Evolutionary conservation across 371 early-diverging fungal species (phyloP), one percentile per base, ranked within the genome.

Genomic region (Mortierella sp.): DNA sequence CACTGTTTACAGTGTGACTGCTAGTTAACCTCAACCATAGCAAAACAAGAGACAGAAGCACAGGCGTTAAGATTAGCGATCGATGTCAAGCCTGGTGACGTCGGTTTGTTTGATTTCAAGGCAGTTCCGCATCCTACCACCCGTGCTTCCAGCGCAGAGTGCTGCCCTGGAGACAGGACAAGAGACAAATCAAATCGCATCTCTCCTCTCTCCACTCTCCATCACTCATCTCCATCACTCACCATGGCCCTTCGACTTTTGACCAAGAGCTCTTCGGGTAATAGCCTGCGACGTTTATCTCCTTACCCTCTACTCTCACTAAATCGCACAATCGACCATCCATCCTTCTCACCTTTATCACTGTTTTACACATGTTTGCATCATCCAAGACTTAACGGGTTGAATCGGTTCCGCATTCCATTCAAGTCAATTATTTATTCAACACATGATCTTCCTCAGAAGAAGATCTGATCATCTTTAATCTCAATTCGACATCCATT

Each of bases 221-320:
- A 58, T 31, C 60, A 45, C 53, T 49, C 64, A 34, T 57, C 68
- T 56, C 71, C 66, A 64, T 63, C 72, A 8, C 49, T 43, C 67
- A 70, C 67, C 66, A 80, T 80, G 81, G 75, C 81, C 81, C 81
- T 80, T 58, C 68, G 81, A 63, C 81, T 80, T 80, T 75, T 80
- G 81, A 75, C 81, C 75, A 80, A 80, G 81, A 80, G 81, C 81
- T 70, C 81, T 70, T 70, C 81, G 81, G 81, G 81, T 80, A 80
- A 80, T 43, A 26, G 28, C 37, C 58, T 34, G 35, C 49, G 22
- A 59, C 34, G 42, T 35, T 35, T 51, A 19, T n/a, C 37, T 23
- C 35, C 22, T 0, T 22, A 6, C 67, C 15, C 35, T 23, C 22
- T 43, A 64, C 55, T 37, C 23, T 54, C 54, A 4, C 40, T 19